Evolutionary conservation across 495 filamentous ascomycete species (phyloP), one percentile per base, ranked within the genome.

Genomic region (Aspergillus ostianus): DNA sequence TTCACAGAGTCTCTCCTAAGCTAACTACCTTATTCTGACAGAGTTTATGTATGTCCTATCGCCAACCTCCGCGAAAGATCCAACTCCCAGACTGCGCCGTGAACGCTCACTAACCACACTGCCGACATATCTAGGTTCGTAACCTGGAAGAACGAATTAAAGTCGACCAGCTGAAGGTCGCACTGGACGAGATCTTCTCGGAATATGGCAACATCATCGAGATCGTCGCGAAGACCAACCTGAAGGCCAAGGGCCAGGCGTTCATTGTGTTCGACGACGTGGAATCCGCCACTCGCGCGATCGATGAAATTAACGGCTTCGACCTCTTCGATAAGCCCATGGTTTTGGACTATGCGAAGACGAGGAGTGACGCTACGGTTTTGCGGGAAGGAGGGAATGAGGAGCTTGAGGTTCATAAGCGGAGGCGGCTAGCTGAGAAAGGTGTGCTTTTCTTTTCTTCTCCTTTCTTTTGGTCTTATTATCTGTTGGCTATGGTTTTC

Each of bases 71-170:
- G 36, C 36, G 12, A 41, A 41, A 41, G 8, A 41, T 17, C 36
- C 36, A 1, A 32, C 36, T 41, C 36, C 36, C 36, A 41, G 36
- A 41, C 36, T 50, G 48, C 57, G 27, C 51, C 60, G 59, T 49
- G 58, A 56, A 59, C 51, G 49, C 53, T 44, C 53, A 57, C 66
- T 62, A 51, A 68, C 64, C 29, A 53, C 54, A 41, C 58, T 29
- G 53, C 57, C 23, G 47, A 23, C 19, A 32, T 48, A 36, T 36
- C 51, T 58, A 98, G 82, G 87, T 96, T 69, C 89, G 87, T 63
- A 97, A 97, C 72, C 86, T 98, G 59, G 90, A 97, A 75, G 95
- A 98, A 80, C 85, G 87, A 63, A 87, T 97, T 72, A 97, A 97
- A 68, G 79, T 90, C 55, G 87, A 90, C 19, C 69, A 85, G 45